Base-by-base conservation (phyloP, 148 eudicot species). In the Fagopyrum esculentum region DNA sequence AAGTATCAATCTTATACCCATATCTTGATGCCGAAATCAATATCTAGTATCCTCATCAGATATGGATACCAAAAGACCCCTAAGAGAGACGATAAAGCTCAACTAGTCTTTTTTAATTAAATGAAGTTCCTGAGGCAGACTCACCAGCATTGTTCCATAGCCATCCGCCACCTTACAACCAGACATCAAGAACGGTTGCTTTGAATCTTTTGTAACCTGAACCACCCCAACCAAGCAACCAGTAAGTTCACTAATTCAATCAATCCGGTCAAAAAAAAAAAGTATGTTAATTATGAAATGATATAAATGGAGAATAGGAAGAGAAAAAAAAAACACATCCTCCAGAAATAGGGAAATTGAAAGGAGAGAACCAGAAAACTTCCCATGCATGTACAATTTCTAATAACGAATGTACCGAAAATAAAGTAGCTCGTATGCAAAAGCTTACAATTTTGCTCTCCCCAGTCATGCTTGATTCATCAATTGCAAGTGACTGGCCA, bases 151-250 rank as follows among this genome's bases (percentile, higher is more conserved):
- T 73, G 88, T 86, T 73, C 97, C 98, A 83, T 84, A 89, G 11
- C 99, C 97, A 85, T 92, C 97, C 9, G 97, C 97, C 66, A 95
- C 90, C 86, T 95, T 95, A 85, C 97, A 92, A 50, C 99, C 99
- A 76, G 99, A 90, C 96, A 95, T 85, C 45, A 95, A 81, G 81
- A 95, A 95, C 43, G 99, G 99, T 74, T 84, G 75, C 83, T 83
- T 92, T 5, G 82, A 52, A 74, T 87, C 85, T 78, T 95, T 95
- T 45, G 82, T 45, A 77, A 92, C 92, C 99, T 95, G 80, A 35
- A 75, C 71, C 71, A 76, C 69, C 74, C 76, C 71, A 75, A 60
- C 12, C 35, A 59, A 47, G 17, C 9, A 45, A 35, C 30, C 40
- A 6, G 48, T 47, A 60, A 75, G 45, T 16, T 19, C 47, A 81